Base-by-base conservation (phyloP, 1,284 basidiomycete genomes). In the Vanrija sp. region DNA sequence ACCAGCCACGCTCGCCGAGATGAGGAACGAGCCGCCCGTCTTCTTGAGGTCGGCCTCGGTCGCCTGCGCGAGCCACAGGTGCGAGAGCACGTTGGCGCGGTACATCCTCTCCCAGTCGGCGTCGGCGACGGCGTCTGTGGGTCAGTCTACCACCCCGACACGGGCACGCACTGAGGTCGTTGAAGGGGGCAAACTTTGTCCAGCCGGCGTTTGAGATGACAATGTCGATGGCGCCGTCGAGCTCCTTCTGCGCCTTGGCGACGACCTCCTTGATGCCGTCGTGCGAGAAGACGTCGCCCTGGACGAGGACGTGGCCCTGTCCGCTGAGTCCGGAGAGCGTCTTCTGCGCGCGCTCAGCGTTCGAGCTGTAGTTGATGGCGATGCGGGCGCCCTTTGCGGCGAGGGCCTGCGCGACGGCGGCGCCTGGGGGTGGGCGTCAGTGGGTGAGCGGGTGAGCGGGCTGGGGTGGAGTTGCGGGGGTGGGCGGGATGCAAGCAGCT, bases 11-110 rank as follows among this genome's bases (percentile, higher is more conserved):
- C 45, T 50, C 1, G 63, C 56, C 15, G 56, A 59, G 47, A 62
- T 61, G 41, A 62, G 42, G 37, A 62, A 62, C 4, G 46, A 38
- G 31, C 61, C 62, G 42, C 54, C 38, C 53, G 62, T 58, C 20
- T 41, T 45, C 43, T 51, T 51, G 18, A 64, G 57, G 52, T 64
- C 53, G 31, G 51, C 38, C 53, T 57, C 36, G 14, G 47, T 52
- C 12, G 54, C 63, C 52, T 64, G 63, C 54, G 59, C 59, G 14
- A 62, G 50, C 60, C 61, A 62, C 7, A 64, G 56, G 43, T 64
- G 63, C 22, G 58, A 50, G 47, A 60, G 52, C 31, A 64, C 59
- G 47, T 64, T 64, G 43, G 58, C 50, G 20, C 49, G 47, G 48
- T 57, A 57, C 54, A 59, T 61, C 45, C 47, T 54, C 49, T 51